A percentile compares a stretch with the other conserved stretches of the same genome.
phyloP scores from a whole-genome alignment of 106 monocot genomes.

The Narthecium ossifragum region DNA sequence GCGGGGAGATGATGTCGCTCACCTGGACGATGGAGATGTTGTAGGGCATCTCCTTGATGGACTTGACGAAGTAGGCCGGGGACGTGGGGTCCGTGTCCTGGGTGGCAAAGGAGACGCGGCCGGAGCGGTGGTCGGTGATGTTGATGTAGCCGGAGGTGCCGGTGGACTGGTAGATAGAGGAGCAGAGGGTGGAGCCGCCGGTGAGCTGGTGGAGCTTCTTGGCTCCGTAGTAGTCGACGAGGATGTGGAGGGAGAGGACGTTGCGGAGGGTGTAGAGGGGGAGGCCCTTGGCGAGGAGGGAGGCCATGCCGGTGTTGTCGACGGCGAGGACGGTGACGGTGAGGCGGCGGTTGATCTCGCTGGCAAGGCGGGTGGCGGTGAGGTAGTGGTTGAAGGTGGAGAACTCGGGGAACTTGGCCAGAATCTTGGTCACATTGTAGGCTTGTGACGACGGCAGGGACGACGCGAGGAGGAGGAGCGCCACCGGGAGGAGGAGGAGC shows the following conservation, averaged over 20 bases:
- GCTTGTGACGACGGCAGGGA: slow-evolving; percentile 11
- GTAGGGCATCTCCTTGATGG: slow-evolving; percentile 55
- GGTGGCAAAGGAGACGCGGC: slow-evolving; percentile 31
- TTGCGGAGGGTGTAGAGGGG: slow-evolving; percentile 32
- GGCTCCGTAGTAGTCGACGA: slow-evolving; percentile 58
- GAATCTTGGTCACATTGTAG: slow-evolving; percentile 72
- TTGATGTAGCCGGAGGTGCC: slow-evolving; percentile 57
- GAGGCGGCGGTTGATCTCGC: slow-evolving; percentile 53
- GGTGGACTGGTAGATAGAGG: slow-evolving; percentile 59
- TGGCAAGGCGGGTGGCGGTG: slow-evolving; percentile 39
- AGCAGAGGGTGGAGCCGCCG: slow-evolving; percentile 27
- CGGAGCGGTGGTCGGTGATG: slow-evolving; percentile 42
- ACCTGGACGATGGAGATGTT: slow-evolving; percentile 51
- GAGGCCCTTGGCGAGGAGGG: slow-evolving; percentile 26
- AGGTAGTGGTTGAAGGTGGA: slow-evolving; percentile 79
- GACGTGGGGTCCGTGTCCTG: slow-evolving; percentile 20
- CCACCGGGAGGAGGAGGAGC: background rate
- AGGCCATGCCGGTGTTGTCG: slow-evolving; percentile 47
- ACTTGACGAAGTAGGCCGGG: slow-evolving; percentile 29
- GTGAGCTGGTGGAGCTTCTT: slow-evolving; percentile 59
- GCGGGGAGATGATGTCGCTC: slow-evolving; percentile 31
- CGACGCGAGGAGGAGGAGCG: background rate
- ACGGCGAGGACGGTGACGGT: slow-evolving; percentile 70
- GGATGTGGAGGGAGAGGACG: slow-evolving; percentile 46
- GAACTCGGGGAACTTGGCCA: slow-evolving; percentile 51